Percentiles rank a stretch among this genome's conserved stretches.
phyloP scores from a whole-genome alignment of 345 rosid species.

The Gossypium stocksii region DNA sequence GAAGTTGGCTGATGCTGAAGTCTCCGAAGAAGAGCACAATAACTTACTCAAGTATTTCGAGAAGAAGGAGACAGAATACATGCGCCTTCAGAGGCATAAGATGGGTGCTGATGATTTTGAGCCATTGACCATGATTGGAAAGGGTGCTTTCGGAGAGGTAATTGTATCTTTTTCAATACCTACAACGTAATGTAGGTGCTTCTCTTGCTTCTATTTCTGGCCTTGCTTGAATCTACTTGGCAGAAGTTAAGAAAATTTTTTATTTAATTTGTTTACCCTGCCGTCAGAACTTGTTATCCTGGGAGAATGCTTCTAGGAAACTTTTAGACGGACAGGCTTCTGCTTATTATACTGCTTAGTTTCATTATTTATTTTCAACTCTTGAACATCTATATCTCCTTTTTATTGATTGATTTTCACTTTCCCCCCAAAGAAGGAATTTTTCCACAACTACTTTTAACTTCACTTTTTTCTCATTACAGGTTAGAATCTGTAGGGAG shows the following conservation, averaged over 20 bases:
- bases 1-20: conserved; percentile 97
- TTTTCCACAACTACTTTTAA: background rate
- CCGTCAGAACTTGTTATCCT: background rate
- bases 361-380: background rate
- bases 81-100: conserved; percentile 96
- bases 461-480: conserved; percentile 22
- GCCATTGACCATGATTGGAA: conserved; percentile 98
- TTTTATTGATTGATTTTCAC: background rate
- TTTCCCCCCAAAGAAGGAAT: background rate
- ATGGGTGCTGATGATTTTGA: conserved; percentile 99
- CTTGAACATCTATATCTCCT: background rate
- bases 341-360: background rate
- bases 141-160: conserved; percentile 99
- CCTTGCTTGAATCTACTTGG: conserved; percentile 1
- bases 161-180: background rate
- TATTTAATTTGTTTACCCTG: background rate
- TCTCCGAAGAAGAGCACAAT: conserved; percentile 88
- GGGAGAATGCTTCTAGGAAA: background rate
- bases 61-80: conserved; percentile 94
- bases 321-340: background rate
- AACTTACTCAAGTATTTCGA: conserved; percentile 76
- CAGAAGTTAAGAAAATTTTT: background rate
- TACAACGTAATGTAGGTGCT: background rate
- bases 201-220: background rate
- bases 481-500: conserved; percentile 91